Evolutionary conservation across 495 filamentous ascomycete genomes (phyloP).

Genomic region (Extremus antarcticus): DNA sequence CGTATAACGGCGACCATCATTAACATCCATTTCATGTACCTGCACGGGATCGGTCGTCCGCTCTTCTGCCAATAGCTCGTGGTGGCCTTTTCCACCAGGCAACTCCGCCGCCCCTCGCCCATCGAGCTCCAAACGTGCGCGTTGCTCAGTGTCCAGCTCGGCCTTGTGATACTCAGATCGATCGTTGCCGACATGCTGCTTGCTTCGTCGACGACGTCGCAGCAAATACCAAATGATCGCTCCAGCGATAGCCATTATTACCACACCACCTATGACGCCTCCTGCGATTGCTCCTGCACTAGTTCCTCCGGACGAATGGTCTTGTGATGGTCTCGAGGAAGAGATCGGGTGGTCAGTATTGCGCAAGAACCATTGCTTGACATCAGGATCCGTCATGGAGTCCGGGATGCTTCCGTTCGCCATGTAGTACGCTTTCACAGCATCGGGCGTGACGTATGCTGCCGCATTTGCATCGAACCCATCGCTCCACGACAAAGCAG

Average conservation of each 20-base stretch:
- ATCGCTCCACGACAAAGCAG: background rate
- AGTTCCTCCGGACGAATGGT: background rate
- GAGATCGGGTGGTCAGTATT: background rate
- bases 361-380: background rate
- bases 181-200: background rate
- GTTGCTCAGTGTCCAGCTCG: background rate
- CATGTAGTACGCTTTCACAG: background rate
- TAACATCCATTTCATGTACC: no score
- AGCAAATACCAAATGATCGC: background rate
- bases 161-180: background rate
- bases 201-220: background rate
- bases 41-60: no score
- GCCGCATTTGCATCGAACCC: background rate
- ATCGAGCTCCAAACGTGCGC: background rate
- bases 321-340: no score
- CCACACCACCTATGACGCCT: background rate
- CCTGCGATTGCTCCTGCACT: background rate
- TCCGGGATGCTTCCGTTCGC: background rate
- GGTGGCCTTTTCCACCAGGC: no score
- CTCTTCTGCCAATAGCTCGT: no score
- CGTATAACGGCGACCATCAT: no score
- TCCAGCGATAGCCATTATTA: background rate
- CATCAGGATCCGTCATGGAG: background rate
- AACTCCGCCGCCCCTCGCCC: no score
- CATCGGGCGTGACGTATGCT: background rate